Base-by-base conservation (phyloP, 345 rosid species). In the thale cress (Arabidopsis thaliana) region DNA sequence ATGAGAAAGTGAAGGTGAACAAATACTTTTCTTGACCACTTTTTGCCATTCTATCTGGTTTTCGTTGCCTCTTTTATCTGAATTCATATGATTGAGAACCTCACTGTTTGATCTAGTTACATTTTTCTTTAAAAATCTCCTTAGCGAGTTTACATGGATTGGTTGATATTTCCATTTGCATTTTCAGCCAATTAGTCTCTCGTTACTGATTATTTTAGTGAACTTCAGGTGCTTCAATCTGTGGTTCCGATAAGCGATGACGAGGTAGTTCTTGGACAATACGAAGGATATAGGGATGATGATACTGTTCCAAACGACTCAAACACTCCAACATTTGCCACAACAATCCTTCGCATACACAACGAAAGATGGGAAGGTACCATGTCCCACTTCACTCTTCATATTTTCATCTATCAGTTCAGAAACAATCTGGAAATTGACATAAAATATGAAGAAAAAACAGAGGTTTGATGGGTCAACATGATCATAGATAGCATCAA, bases 301-400 rank as follows among this genome's bases (percentile, higher is more conserved):
- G 88, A 96, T 48, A 96, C 99, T 52, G 98, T 93, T 80, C 99
- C 99, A 24, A 85, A 90, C 55, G 78, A 78, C 78, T 94, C 98
- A 10, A 91, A 91, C 82, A 94, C 97, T 60, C 97, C 98, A 65
- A 94, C 97, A 4, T 96, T 96, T 83, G 98, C 99, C 45, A 87
- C 95, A 66, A 78, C 84, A 46, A 77, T 96, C 65, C 89, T 96
- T 49, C 92, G 84, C 60, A 91, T 96, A 61, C 88, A 96, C 79
- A 96, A 96, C 59, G 97, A 91, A 86, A 87, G 99, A 88, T 96
- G 99, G 99, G 99, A 96, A 87, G 98, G 99, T 95, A 80, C 34
- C 74, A 16, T 51, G 37, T 30, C 28, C 16, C 60, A 7, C 23
- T 30, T 59, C 6, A 32, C 53, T 37, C 42, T 67, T 59, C 6